A percentile compares a stretch with the other conserved stretches of the same genome.
phyloP scores from a whole-genome alignment of 257 asterid species.

The Solanum lignicaule region DNA sequence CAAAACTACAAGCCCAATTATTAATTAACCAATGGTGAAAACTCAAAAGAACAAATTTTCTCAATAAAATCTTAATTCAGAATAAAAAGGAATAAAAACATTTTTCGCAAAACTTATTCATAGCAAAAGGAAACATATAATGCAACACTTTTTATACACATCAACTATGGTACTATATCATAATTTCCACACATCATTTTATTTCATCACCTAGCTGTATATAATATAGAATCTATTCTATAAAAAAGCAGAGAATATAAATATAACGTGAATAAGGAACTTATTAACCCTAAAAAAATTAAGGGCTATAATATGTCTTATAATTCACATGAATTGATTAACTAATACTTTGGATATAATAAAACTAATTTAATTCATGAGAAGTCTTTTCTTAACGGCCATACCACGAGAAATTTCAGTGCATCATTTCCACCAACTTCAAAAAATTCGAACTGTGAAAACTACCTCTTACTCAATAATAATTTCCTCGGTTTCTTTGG shows the following conservation, averaged over 20 bases:
- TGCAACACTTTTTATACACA: neutral
- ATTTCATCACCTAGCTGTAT: neutral
- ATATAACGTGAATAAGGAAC: neutral
- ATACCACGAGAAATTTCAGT: neutral
- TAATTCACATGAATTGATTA: neutral
- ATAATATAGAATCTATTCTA: neutral
- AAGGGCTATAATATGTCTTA: neutral
- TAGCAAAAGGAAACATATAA: neutral
- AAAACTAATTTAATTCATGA: neutral
- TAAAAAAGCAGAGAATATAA: neutral
- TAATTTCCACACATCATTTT: neutral
- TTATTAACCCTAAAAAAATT: neutral
- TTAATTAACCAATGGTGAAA: neutral
- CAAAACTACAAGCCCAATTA: neutral
- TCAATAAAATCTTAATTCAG: neutral
- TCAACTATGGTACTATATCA: neutral
- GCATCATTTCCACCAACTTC: conserved; percentile 11
- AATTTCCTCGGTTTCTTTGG: conserved; percentile 9
- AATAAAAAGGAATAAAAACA: neutral
- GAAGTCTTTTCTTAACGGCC: conserved; percentile 7
- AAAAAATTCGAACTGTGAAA: conserved; percentile 1
- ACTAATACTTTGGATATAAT: neutral
- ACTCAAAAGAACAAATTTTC: neutral
- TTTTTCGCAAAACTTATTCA: neutral
- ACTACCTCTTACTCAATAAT: conserved; percentile 6